Base-by-base conservation (phyloP, 2,329 filamentous ascomycete genomes). In the Clarireedia monteithiana region DNA sequence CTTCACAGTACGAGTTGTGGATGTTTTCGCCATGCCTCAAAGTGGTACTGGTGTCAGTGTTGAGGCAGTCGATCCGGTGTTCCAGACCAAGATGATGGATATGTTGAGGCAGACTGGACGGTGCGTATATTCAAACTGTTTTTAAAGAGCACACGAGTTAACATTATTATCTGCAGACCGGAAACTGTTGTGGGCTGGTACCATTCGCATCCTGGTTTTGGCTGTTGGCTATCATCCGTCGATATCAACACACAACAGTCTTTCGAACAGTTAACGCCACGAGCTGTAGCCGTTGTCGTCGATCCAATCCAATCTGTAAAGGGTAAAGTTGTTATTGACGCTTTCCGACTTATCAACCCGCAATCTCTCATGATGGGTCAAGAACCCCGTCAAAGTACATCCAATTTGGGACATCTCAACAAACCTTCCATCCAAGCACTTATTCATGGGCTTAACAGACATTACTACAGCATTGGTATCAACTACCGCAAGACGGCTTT, bases 51-150 rank as follows among this genome's bases (percentile, higher is more conserved):
- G 94, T 65, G 94, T 99, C 65, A 96, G 90, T 74, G 94, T 99
- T 67, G 94, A 99, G 75, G 95, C 94, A 51, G 94, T 99, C 61
- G 94, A 99, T 71, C 91, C 91, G 9, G 94, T 99, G 36, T 99
- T 99, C 74, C 94, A 99, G 77, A 96, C 91, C 68, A 99, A 96
- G 81, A 99, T 99, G 94, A 99, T 99, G 94, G 94, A 99, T 72
- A 97, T 99, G 94, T 78, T 99, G 71, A 82, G 89, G 69, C 94
- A 99, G 79, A 99, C 94, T 57, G 94, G 94, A 75, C 83, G 94
- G 90, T 95, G 49, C 30, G 40, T 50, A 23, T 6, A 30, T 50
- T n/a, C 27, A 14, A 53, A 6, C 47, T 50, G 23, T 50, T 40
- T 48, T 14, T 53, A 36, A 34, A 39, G 40, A 24, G 44, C 14